Evolutionary conservation across 306 rosid species (phyloP), one percentile per base, ranked within the genome.

Genomic region (Adenanthera pavonina): DNA sequence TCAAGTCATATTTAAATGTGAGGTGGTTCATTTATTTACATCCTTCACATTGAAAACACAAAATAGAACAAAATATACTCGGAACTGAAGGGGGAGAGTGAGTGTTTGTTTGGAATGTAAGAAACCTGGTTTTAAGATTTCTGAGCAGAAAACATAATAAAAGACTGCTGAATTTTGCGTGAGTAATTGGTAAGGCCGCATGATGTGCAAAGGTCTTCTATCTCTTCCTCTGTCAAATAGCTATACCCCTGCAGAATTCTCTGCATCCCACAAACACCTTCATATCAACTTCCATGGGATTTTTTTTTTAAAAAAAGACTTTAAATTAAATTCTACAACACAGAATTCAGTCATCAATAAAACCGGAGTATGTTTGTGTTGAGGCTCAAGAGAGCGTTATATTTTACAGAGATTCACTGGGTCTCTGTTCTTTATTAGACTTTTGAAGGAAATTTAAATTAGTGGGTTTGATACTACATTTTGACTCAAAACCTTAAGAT

Each of bases 131-230:
- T 41, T 88, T 56, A 86, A 48, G 94, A 90, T 76, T 92, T 92
- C 85, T 89, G 97, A 75, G 94, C 89, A 71, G 94, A 81, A 76
- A 92, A 92, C 92, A 90, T 92, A 72, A 92, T 92, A 86, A 89
- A 90, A 75, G 86, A 86, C 81, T 85, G 89, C 84, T 87, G 89
- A 78, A 90, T 74, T 71, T 87, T 89, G 87, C 88, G 80, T 11
- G 94, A 86, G 87, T 87, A 92, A 85, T 90, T 90, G 41, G 83
- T 90, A 60, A 92, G 92, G 67, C 94, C 92, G 4, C 91, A 89
- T 60, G 91, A 90, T 70, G 68, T 81, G 89, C 94, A 92, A 85
- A 90, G 56, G 72, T 88, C 94, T 77, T 69, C 78, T 9, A 89
- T 92, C 89, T 92, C 93, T 76, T 89, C 90, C 85, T 86, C 92